Base-by-base conservation (phyloP, 345 rosid species). In the Capsella bursapastoris region DNA sequence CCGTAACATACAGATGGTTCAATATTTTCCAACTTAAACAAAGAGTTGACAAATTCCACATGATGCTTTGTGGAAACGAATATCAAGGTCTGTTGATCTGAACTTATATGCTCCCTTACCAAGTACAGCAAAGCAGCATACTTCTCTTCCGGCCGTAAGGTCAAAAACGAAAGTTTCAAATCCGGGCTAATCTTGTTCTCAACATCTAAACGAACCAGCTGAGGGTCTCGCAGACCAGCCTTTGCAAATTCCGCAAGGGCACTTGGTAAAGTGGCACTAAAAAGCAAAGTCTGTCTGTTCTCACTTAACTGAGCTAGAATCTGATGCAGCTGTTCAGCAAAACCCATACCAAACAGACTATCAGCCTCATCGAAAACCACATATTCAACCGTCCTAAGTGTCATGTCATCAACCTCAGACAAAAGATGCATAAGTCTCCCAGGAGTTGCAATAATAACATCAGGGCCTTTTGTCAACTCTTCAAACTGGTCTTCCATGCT, bases 311-410 rank as follows among this genome's bases (percentile, higher is more conserved):
- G 92, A 53, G 83, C 43, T 6, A 95, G 84, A 66, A 92, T 95
- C 77, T 87, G 72, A 75, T 91, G 91, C 80, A 95, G 72, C 81
- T 92, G 97, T 71, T 92, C 97, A 4, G 96, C 92, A 73, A 95
- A 95, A 62, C 97, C 97, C 97, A 86, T 90, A 43, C 92, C 97
- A 50, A 95, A 95, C 1, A 92, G 80, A 80, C 96, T 85, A 70
- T 95, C 99, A 0, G 97, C 99, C 77, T 95, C 99, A 75, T 95
- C 99, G 59, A 95, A 95, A 71, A 95, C 99, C 47, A 92, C 96
- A 82, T 92, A 95, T 62, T 95, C 99, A 58, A 92, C 97, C 0
- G 91, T 82, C 35, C 83, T 82, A 73, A 95, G 85, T 0, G 97
- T 74, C 96, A 90, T 95, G 60, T 92, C 96, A 59, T 95, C 98